phyloP scores from a whole-genome alignment of 306 rosid genomes.

The Cucumis cinereus region DNA sequence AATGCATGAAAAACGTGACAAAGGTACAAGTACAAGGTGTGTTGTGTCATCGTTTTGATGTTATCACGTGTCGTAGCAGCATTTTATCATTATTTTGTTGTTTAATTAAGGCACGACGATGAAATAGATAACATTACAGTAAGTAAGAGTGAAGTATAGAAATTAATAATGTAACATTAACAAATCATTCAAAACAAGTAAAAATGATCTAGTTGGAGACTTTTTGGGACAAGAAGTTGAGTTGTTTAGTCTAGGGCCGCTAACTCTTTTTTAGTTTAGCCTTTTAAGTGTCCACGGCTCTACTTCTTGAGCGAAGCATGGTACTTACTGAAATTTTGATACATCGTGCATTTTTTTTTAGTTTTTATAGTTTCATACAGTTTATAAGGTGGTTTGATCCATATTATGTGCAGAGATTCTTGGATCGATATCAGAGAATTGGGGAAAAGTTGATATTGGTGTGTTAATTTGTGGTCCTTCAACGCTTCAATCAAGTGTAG shows the following conservation, averaged over 20 bases:
- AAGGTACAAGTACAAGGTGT: not conserved
- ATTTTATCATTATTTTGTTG: too few relatives aligned
- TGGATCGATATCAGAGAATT: constrained; percentile 34
- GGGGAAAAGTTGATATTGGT: constrained; percentile 64
- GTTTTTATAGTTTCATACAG: not conserved
- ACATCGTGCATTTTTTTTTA: not conserved
- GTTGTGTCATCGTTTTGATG: too few relatives aligned
- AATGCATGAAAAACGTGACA: not conserved
- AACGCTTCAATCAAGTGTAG: constrained; percentile 71
- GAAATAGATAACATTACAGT: too few relatives aligned
- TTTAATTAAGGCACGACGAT: too few relatives aligned
- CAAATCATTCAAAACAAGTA: not conserved
- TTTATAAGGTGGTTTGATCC: not conserved
- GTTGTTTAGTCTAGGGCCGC: too few relatives aligned
- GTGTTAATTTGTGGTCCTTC: constrained; percentile 90
- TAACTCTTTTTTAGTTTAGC: too few relatives aligned
- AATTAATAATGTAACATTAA: too few relatives aligned
- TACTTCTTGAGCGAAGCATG: too few relatives aligned
- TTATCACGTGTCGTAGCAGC: too few relatives aligned
- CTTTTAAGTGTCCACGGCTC: too few relatives aligned
- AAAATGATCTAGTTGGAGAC: not conserved
- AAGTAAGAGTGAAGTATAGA: too few relatives aligned
- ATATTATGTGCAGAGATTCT: constrained; percentile 46
- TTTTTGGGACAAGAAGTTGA: too few relatives aligned
- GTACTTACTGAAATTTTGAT: not conserved